phyloP scores from a whole-genome alignment of 768 basidiomycete genomes.

The Tylopilus rubrobrunneus region DNA sequence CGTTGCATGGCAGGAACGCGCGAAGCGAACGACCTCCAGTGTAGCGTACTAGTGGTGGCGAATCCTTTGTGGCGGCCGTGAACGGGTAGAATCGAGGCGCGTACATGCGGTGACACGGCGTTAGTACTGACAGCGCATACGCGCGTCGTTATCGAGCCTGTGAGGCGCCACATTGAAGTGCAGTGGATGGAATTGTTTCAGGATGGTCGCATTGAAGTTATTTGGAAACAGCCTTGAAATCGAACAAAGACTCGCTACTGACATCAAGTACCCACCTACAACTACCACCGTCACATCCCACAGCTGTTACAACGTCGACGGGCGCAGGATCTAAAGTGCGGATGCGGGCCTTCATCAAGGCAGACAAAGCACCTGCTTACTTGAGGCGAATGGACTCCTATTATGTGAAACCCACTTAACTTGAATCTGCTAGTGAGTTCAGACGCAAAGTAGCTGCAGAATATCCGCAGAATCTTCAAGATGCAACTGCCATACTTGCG shows the following conservation, averaged over 20 bases:
- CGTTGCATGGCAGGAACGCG: neutral
- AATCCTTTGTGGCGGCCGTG: neutral
- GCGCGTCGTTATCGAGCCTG: neutral
- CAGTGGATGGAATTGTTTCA: neutral
- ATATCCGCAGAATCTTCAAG: too few relatives aligned
- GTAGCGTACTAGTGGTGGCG: neutral
- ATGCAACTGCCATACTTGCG: too few relatives aligned
- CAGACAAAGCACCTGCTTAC: too few relatives aligned
- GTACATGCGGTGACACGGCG: neutral
- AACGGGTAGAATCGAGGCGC: neutral
- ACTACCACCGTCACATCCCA: neutral
- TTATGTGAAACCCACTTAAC: too few relatives aligned
- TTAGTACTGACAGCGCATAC: neutral
- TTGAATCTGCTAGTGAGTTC: too few relatives aligned
- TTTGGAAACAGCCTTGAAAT: conserved; percentile 24
- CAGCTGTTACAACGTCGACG: neutral
- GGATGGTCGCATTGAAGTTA: conserved; percentile 9
- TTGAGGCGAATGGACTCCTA: too few relatives aligned
- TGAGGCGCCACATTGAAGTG: neutral
- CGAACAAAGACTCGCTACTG: conserved; percentile 21
- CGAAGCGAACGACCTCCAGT: neutral
- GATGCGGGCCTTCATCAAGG: too few relatives aligned
- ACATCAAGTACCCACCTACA: neutral
- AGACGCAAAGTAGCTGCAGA: too few relatives aligned
- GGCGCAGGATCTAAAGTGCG: too few relatives aligned